Conservation (phyloP, 768 basidiomycete genomes). For the Rhodotorula kratochvilovae region DNA sequence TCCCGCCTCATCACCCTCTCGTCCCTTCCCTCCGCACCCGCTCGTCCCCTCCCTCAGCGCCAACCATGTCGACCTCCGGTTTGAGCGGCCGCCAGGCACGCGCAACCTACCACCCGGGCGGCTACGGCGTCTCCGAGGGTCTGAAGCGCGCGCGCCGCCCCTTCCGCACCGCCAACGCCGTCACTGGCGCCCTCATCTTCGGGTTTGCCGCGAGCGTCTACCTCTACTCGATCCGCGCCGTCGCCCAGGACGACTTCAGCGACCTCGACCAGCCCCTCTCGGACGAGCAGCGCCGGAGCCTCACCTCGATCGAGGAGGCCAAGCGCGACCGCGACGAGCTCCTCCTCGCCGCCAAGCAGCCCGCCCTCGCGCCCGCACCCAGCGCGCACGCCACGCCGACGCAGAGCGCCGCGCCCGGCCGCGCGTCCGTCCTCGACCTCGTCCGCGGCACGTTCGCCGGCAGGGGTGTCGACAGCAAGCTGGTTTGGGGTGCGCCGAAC, state of each 20-base stretch:
- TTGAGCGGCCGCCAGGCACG: slow-evolving; percentile 16
- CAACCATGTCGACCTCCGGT: slow-evolving; percentile 5
- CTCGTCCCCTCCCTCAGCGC: background rate
- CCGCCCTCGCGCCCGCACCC: background rate
- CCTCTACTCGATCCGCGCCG: slow-evolving; percentile 87
- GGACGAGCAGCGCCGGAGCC: slow-evolving; percentile 44
- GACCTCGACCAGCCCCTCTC: slow-evolving; percentile 65
- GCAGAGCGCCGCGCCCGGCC: background rate
- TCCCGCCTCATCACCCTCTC: background rate
- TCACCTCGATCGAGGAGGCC: slow-evolving; percentile 49
- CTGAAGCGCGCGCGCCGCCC: slow-evolving; percentile 81
- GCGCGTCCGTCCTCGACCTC: slow-evolving; percentile 53
- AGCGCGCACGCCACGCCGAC: background rate
- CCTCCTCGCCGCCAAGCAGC: slow-evolving; percentile 5
- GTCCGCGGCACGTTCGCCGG: slow-evolving; percentile 55
- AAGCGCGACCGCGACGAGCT: slow-evolving; percentile 6
- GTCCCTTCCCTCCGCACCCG: background rate
- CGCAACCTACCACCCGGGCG: slow-evolving; percentile 34
- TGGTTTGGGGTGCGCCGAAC: slow-evolving; percentile 69
- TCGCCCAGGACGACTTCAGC: slow-evolving; percentile 87
- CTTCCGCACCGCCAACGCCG: slow-evolving; percentile 69
- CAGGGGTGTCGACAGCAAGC: slow-evolving; percentile 54
- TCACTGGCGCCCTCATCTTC: slow-evolving; percentile 68
- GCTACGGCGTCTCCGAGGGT: slow-evolving; percentile 76
- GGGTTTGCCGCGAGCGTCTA: slow-evolving; percentile 77